These are phyloP conservation scores for Elsinoe batatas DNA, from an alignment of 2,329 filamentous ascomycete species.

Conservation along the genomic window DNA sequence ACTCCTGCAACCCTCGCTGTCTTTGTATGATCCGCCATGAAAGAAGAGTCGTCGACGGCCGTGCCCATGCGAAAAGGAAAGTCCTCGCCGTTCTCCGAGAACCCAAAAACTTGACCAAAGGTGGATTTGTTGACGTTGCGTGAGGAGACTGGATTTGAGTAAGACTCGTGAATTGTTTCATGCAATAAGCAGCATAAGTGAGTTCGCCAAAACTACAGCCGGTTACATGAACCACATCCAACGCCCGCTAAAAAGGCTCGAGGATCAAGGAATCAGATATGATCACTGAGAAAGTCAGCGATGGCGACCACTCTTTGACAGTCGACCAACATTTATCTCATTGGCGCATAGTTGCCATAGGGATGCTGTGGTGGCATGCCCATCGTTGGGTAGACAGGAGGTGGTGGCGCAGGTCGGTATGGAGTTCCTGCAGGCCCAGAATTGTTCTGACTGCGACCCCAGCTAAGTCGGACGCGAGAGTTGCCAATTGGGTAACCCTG, in stretches of 20 bases:
- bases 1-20: background rate
- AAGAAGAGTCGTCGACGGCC: background rate
- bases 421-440: constrained; percentile 91
- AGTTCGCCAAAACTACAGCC: constrained; percentile 17
- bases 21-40: background rate
- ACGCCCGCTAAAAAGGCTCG: constrained; percentile 34
- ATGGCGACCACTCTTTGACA: background rate
- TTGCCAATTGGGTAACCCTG: constrained; percentile 99
- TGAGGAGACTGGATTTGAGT: constrained; percentile 10
- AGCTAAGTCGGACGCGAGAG: constrained; percentile 92
- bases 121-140: background rate
- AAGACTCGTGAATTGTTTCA: constrained; percentile 13
- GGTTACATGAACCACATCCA: constrained; percentile 23
- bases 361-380: constrained; percentile 52
- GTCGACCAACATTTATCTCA: constrained; percentile 45
- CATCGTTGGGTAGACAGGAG: constrained; percentile 62
- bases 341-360: constrained; percentile 56
- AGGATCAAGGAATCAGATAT: constrained; percentile 29
- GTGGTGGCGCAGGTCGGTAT: constrained; percentile 84
- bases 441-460: constrained; percentile 98
- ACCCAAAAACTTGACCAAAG: background rate
- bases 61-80: background rate
- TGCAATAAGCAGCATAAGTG: constrained; percentile 18
- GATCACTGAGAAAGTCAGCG: constrained; percentile 24
- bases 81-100: constrained; percentile 3